Percentiles rank a stretch among this genome's conserved stretches.
Evolutionary conservation across 2,329 filamentous ascomycete species (phyloP).

Genomic region (Colletotrichum magnum): DNA sequence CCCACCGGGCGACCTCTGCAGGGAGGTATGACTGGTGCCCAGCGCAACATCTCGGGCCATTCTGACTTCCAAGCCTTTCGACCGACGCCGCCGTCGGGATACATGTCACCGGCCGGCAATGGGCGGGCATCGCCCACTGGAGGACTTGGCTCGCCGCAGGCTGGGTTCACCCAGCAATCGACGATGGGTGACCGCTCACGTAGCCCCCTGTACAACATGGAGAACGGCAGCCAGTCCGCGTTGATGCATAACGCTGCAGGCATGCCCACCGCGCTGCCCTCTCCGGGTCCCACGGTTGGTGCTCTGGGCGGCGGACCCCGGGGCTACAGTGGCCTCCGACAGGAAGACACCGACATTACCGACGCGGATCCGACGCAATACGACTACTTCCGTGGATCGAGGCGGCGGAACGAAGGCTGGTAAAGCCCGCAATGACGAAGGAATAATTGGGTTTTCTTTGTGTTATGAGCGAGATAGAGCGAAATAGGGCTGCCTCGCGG

Average conservation of each 20-base stretch:
- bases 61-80: constrained; percentile 41
- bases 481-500: constrained; percentile 11
- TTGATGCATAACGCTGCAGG: constrained; percentile 68
- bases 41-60: constrained; percentile 31
- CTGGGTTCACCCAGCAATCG: constrained; percentile 35
- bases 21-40: constrained; percentile 44
- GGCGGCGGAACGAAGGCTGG: constrained; percentile 56
- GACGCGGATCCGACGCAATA: constrained; percentile 64
- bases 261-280: constrained; percentile 60
- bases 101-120: constrained; percentile 40
- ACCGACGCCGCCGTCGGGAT: constrained; percentile 39
- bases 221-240: constrained; percentile 68
- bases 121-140: constrained; percentile 36
- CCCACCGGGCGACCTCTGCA: constrained; percentile 57
- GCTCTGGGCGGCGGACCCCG: constrained; percentile 70
- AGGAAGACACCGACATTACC: constrained; percentile 60
- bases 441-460: constrained; percentile 23
- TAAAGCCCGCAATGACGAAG: constrained; percentile 40
- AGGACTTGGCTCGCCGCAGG: constrained; percentile 28
- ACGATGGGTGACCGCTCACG: constrained; percentile 49
- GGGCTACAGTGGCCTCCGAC: constrained; percentile 72
- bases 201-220: constrained; percentile 63
- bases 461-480: constrained; percentile 33
- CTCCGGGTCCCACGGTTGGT: constrained; percentile 60
- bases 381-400: constrained; percentile 68